These are phyloP conservation scores for Rhizopogon rudus DNA, from an alignment of 768 basidiomycete species.

Conservation along the genomic window DNA sequence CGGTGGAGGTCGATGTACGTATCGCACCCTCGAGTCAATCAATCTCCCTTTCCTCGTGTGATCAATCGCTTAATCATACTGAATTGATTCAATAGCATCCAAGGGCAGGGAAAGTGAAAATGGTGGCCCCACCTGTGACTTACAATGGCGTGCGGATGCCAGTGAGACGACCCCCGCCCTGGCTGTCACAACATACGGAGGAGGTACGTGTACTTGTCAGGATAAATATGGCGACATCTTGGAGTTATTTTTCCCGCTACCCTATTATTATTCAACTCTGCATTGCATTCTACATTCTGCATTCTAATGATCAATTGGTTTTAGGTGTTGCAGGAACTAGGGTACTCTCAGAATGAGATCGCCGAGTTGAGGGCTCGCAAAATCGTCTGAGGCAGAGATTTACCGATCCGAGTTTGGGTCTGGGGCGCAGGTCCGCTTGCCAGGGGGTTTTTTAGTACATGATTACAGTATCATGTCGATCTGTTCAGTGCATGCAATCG, in stretches of 20 bases:
- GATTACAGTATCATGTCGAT: not conserved
- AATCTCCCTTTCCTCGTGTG: constrained; percentile 26
- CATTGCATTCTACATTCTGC: not conserved
- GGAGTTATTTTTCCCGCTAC: not conserved
- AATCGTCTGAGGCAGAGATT: constrained; percentile 24
- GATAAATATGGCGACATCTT: not conserved
- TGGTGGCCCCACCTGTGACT: constrained; percentile 75
- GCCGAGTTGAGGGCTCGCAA: constrained; percentile 36
- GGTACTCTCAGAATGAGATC: constrained; percentile 37
- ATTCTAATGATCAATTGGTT: constrained; percentile 7
- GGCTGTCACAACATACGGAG: constrained; percentile 77
- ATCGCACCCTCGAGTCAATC: not conserved
- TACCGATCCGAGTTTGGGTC: constrained; percentile 2
- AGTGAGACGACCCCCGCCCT: constrained; percentile 76
- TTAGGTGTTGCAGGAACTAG: constrained; percentile 39
- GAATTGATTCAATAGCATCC: constrained; percentile 46
- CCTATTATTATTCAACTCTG: not conserved
- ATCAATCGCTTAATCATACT: constrained; percentile 4
- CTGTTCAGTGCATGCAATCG: not conserved
- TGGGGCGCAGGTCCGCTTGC: constrained; percentile 5
- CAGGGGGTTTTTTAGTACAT: constrained; percentile 21
- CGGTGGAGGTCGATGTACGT: constrained; percentile 74
- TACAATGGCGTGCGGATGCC: constrained; percentile 81
- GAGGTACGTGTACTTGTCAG: constrained; percentile 42
- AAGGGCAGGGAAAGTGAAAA: constrained; percentile 68